Evolutionary conservation across 176 grass and related monocot species (phyloP), one percentile per base, ranked within the genome.

Genomic region (Bolboschoenus planiculmis): DNA sequence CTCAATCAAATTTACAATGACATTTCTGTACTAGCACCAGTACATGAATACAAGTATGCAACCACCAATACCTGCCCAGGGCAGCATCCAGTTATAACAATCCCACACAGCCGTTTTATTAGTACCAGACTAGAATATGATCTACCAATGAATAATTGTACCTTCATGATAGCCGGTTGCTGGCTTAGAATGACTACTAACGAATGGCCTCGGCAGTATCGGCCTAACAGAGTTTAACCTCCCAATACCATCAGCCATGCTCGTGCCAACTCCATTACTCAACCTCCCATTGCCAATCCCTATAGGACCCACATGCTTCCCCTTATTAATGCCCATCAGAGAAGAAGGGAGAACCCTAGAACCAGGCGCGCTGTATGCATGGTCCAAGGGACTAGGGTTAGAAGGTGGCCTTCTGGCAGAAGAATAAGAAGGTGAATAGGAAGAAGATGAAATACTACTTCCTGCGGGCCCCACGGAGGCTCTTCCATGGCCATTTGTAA

Each of bases 401-500:
- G 86, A 86, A 95, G 83, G 27, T 18, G 85, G 83, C 44, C 37
- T 81, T 23, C 9, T 61, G 48, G 47, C 53, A 68, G 39, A 83
- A 84, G 40, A 59, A 27, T 75, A 56, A 60, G n/a, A n/a, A n/a
- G 68, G 60, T 23, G 71, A 77, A 84, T 82, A 72, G 65, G 80
- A 46, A 83, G 14, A 63, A 67, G 68, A 20, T 47, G 35, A 89
- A 31, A 2, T 50, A 85, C 84, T 86, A 83, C 78, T 81, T 31
- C 51, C 55, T 2, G 55, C 50, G 16, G 35, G 47, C 33, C 70
- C 56, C 72, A 35, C 76, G 43, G n/a, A 76, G 78, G 85, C 78
- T 90, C 24, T 86, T 87, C 78, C 35, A 82, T 65, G 76, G 18
- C 20, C 87, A 51, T 85, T 88, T 64, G 84, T 80, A 82, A 92